Base-by-base conservation (phyloP, 495 filamentous ascomycete genomes). In the Penicillium roqueforti region DNA sequence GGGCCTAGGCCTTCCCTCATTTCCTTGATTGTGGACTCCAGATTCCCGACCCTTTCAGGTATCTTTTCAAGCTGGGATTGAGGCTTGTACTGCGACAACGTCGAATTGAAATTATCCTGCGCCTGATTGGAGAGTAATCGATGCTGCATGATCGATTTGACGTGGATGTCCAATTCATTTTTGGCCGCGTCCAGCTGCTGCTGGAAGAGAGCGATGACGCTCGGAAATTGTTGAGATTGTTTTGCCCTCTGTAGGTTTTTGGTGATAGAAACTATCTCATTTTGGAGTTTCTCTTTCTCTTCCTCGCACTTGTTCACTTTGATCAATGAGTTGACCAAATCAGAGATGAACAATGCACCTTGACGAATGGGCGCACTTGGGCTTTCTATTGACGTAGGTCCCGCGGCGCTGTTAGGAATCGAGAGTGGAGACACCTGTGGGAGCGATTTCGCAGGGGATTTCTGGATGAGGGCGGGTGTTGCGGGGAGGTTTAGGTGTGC, bases 281-380 rank as follows among this genome's bases (percentile, higher is more conserved):
- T 66, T 25, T 68, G 39, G 2, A 71, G 23, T 14, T 42, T 56
- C 16, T 67, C 60, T 32, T 56, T 63, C 26, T 69, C 63, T 25
- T 56, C 49, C 23, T 56, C 42, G 20, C 29, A 42, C 7, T 53
- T 48, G 16, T 49, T 47, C 20, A 47, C 26, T 6, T 36, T 40
- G 1, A 62, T 53, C 3, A 61, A 52, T 9, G 60, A 56, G 23
- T 60, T 61, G 6, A 68, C 57, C 14, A 70, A 28, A 1, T 62
- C 57, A 13, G 58, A 55, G 20, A 68, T 38, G 1, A 19, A 52
- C 1, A n/a, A 6, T 6, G 29, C 1, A 5, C 7, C 19, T 13
- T 22, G 26, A 2, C 7, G 8, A 44, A 8, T 14, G 4, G 40
- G 1, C 0, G 19, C 7, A 41, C 16, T 4, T 19, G 40, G 23